Evolutionary conservation across 805 yeast species (phyloP).

Genomic region (Yamadazyma phyllophila): DNA sequence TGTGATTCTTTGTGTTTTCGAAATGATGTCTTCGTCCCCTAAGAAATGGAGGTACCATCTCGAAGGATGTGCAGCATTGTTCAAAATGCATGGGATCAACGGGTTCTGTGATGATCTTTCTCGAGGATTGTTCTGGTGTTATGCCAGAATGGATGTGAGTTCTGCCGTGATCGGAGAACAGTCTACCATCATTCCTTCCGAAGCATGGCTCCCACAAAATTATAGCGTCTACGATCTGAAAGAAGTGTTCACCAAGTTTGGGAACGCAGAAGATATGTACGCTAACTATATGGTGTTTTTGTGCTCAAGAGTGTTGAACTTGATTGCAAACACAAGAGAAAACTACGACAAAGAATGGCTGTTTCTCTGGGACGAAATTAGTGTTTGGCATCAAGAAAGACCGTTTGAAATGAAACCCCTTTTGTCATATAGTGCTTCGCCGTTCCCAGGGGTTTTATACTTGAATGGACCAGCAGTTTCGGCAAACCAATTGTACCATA

Average conservation of each 20-base stretch:
- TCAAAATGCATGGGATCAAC: constrained; percentile 36
- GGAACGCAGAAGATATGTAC: constrained; percentile 30
- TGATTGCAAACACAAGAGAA: constrained; percentile 20
- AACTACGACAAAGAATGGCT: constrained; percentile 39
- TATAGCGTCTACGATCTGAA: constrained; percentile 19
- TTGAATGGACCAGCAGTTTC: constrained; percentile 37
- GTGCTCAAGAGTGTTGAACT: constrained; percentile 33
- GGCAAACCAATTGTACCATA: constrained; percentile 38
- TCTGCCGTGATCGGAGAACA: constrained; percentile 36
- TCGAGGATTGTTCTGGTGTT: constrained; percentile 44
- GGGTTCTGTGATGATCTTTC: constrained; percentile 34
- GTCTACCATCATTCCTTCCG: constrained; percentile 32
- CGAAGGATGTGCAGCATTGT: constrained; percentile 32
- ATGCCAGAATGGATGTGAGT: constrained; percentile 42
- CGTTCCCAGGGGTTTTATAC: constrained; percentile 37
- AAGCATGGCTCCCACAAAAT: constrained; percentile 33
- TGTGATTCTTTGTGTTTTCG: constrained; percentile 41
- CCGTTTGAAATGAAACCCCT: constrained; percentile 34
- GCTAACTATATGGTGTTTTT: constrained; percentile 41
- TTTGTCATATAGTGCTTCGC: constrained; percentile 26
- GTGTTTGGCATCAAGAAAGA: constrained; percentile 36
- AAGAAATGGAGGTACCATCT: constrained; percentile 39
- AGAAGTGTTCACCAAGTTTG: constrained; percentile 18
- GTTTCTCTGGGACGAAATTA: constrained; percentile 37
- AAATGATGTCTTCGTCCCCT: constrained; percentile 39